Percentiles rank a stretch among this genome's conserved stretches.
Evolutionary conservation across 2,329 filamentous ascomycete genomes (phyloP).

Genomic region (Stagonosporopsis tanaceti): DNA sequence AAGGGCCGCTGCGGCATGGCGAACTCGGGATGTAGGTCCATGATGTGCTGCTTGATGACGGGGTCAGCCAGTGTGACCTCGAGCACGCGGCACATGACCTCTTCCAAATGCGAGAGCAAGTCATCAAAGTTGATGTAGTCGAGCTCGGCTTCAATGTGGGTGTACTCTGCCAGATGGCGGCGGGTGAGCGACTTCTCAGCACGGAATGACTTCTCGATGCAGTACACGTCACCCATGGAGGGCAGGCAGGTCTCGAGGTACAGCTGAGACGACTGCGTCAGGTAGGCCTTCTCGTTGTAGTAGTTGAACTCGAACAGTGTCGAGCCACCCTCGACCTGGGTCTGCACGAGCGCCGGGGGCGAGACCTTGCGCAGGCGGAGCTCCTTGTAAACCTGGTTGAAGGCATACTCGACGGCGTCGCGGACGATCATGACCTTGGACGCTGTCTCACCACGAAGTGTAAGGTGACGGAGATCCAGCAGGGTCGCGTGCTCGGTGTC

Average conservation of each 20-base stretch:
- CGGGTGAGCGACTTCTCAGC: conserved; percentile 95
- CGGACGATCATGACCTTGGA: conserved; percentile 90
- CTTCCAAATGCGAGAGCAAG: conserved; percentile 85
- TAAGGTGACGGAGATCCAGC: conserved; percentile 83
- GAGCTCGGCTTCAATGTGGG: conserved; percentile 93
- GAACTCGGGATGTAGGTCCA: conserved; percentile 92
- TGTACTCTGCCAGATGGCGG: conserved; percentile 94
- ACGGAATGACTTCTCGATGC: conserved; percentile 98
- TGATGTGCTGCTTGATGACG: conserved; percentile 74
- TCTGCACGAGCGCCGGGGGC: conserved; percentile 91
- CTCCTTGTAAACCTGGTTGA: conserved; percentile 80
- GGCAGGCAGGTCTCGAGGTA: conserved; percentile 96
- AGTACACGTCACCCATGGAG: conserved; percentile 93
- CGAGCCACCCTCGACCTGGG: conserved; percentile 89
- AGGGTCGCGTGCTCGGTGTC: conserved; percentile 76
- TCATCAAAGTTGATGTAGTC: conserved; percentile 95
- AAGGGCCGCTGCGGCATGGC: conserved; percentile 83
- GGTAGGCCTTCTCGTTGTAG: conserved; percentile 88
- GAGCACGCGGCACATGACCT: conserved; percentile 86
- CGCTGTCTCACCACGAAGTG: conserved; percentile 82
- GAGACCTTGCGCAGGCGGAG: conserved; percentile 81
- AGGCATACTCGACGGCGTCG: conserved; percentile 80
- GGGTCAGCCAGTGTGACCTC: conserved; percentile 78
- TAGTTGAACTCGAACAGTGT: conserved; percentile 91
- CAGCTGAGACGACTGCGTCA: conserved; percentile 96